Evolutionary conservation across 306 rosid genomes (phyloP).

Genomic region (Cicer chorassanicum): DNA sequence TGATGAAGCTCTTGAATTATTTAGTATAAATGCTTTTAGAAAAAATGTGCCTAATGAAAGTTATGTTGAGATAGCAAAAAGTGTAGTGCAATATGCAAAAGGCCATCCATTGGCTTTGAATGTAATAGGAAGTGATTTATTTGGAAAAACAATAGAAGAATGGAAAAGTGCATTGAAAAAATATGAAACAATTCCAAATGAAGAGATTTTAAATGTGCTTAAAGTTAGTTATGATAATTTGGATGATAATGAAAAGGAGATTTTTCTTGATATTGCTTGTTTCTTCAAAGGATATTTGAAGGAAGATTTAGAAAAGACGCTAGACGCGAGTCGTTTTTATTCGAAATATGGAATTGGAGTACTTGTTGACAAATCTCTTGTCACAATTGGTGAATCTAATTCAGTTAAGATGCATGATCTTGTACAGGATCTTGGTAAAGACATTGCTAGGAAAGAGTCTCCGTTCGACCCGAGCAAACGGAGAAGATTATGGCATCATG

Average conservation of each 20-base stretch:
- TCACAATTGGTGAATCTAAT: background rate
- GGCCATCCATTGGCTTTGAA: constrained; percentile 48
- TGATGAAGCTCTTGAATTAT: constrained; percentile 37
- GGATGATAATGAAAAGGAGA: constrained; percentile 20
- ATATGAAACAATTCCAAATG: constrained; percentile 16
- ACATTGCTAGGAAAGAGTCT: constrained; percentile 45
- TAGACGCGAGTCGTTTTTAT: constrained; percentile 11
- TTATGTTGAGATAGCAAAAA: constrained; percentile 31
- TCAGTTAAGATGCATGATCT: constrained; percentile 51
- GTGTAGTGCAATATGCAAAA: constrained; percentile 43
- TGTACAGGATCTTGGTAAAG: constrained; percentile 50
- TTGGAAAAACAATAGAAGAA: constrained; percentile 8
- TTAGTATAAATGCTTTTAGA: constrained; percentile 42
- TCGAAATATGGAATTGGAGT: constrained; percentile 31
- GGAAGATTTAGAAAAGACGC: constrained; percentile 17
- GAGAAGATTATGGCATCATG: constrained; percentile 47
- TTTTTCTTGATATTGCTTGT: constrained; percentile 53
- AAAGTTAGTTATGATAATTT: constrained; percentile 44
- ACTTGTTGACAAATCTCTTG: constrained; percentile 40
- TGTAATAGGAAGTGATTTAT: constrained; percentile 35
- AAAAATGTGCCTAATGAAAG: constrained; percentile 11
- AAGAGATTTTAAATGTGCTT: constrained; percentile 27
- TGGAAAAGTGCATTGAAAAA: constrained; percentile 39
- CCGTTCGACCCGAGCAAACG: constrained; percentile 38
- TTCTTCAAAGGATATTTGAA: constrained; percentile 39